A percentile compares a stretch with the other conserved stretches of the same genome.
These are phyloP conservation scores for Leccinum boreale DNA, from an alignment of 768 basidiomycete species.

Conservation along the genomic window DNA sequence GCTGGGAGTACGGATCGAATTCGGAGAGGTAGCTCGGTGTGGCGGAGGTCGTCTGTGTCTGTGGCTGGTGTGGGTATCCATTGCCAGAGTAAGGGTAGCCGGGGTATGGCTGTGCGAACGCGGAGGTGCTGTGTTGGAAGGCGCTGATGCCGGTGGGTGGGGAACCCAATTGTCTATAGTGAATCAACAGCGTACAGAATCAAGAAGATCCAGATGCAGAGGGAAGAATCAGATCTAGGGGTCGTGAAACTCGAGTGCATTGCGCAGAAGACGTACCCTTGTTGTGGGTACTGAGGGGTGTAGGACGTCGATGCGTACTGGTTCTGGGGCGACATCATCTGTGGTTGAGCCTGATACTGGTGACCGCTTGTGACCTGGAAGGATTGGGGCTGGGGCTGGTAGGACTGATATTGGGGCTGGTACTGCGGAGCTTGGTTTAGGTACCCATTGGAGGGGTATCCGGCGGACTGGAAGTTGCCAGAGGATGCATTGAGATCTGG, in stretches of 20 bases:
- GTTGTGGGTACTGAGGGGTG: slow-evolving; percentile 23
- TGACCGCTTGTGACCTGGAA: slow-evolving; percentile 3
- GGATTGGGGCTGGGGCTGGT: slow-evolving; percentile 23
- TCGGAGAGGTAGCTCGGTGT: slow-evolving; percentile 32
- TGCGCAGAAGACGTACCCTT: slow-evolving; percentile 13
- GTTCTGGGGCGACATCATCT: slow-evolving; percentile 17
- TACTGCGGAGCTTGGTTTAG: slow-evolving; percentile 32
- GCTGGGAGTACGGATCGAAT: slow-evolving; percentile 39
- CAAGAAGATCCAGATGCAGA: background rate
- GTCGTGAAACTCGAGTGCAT: background rate
- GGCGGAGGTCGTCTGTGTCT: slow-evolving; percentile 13
- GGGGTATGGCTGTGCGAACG: slow-evolving; percentile 53
- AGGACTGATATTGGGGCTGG: slow-evolving; percentile 35
- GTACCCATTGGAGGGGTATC: slow-evolving; percentile 24
- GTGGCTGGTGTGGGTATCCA: slow-evolving; percentile 17
- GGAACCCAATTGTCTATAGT: slow-evolving; percentile 24
- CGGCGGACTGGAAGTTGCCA: slow-evolving; percentile 4
- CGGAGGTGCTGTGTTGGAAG: slow-evolving; percentile 48
- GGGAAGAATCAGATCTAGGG: slow-evolving; percentile 1
- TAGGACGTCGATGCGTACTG: slow-evolving; percentile 23
- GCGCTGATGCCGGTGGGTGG: slow-evolving; percentile 29
- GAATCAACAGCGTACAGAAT: background rate
- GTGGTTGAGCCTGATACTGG: slow-evolving; percentile 18
- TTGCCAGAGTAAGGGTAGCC: slow-evolving; percentile 29
- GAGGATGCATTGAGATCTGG: slow-evolving; percentile 52